Percentiles rank a stretch among this genome's conserved stretches.
Evolutionary conservation across 306 rosid species (phyloP).

Genomic region (Elaeagnus macrophylla): DNA sequence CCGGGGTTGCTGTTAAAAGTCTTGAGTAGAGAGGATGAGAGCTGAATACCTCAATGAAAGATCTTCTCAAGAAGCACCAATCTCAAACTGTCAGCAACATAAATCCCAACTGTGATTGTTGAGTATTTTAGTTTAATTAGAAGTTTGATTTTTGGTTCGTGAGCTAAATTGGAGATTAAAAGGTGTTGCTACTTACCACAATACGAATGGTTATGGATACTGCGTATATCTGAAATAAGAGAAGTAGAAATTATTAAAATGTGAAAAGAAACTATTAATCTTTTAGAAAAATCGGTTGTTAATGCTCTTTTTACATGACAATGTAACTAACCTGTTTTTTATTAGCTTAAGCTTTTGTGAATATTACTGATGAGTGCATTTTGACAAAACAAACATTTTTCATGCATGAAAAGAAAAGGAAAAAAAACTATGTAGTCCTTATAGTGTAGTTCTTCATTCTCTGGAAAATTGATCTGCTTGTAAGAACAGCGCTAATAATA

Average conservation of each 20-base stretch:
- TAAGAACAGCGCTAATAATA: slow-evolving; percentile 67
- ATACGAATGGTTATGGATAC: slow-evolving; percentile 76
- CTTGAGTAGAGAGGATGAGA: too few species aligned
- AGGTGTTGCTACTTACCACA: slow-evolving; percentile 35
- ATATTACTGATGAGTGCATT: slow-evolving; percentile 2
- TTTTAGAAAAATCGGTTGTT: too few species aligned
- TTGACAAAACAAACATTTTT: slow-evolving; percentile 5
- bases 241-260: neutral
- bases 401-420: slow-evolving; percentile 1
- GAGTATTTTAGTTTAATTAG: slow-evolving; percentile 11
- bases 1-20: too few species aligned
- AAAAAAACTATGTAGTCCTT: neutral
- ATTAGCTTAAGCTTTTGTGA: slow-evolving; percentile 2
- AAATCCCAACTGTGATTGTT: slow-evolving; percentile 46
- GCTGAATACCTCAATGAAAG: too few species aligned
- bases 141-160: slow-evolving; percentile 5
- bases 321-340: too few species aligned
- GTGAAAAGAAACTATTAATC: too few species aligned
- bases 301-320: too few species aligned
- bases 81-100: slow-evolving; percentile 53
- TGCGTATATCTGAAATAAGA: slow-evolving; percentile 54
- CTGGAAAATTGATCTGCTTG: slow-evolving; percentile 70
- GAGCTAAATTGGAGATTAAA: too few species aligned
- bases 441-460: slow-evolving; percentile 78
- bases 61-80: too few species aligned